Evolutionary conservation across 345 rosid genomes (phyloP), one percentile per base, ranked within the genome.

Genomic region (Lepidium aucheri): DNA sequence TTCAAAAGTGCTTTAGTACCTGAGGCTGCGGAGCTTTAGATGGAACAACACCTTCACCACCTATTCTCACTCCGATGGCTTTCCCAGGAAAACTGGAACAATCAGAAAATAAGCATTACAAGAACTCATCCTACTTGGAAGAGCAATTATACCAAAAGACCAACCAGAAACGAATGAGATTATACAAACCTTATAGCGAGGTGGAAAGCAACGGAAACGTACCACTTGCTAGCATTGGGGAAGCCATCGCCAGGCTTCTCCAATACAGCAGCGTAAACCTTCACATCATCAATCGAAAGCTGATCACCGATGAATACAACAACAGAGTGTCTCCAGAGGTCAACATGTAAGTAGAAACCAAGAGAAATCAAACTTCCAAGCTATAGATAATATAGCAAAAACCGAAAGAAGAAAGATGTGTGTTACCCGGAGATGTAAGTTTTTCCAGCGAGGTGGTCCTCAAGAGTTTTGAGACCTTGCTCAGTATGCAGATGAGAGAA

Each of bases 401-500:
- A 3, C 26, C 30, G n/a, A 24, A 15, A n/a, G 12, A 34, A 43
- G 12, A 2, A 14, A 59, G 30, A 40, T 41, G 8, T 0, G 14
- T 4, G 38, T 8, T 62, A 88, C 97, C 97, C 84, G 34, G 88
- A 82, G 65, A 93, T 76, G 70, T 80, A 87, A 3, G 89, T 67
- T 70, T 89, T 85, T 1, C 90, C 88, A 4, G 88, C 65, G 52
- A 93, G 94, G 73, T 74, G 78, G 50, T 69, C 81, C 9, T 93
- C 88, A 10, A 93, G 85, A 10, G 88, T 44, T 76, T 87, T 86
- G 65, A 89, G 84, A 43, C 98, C 98, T 5, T 85, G 65, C 40
- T 85, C 94, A 0, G 95, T 81, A 87, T 85, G 85, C 44, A 92
- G 84, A 80, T 92, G 82, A 26, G 95, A 69, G 74, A 89, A 89